phyloP scores from a whole-genome alignment of 441 rosid genomes.

The Manihot esculenta region DNA sequence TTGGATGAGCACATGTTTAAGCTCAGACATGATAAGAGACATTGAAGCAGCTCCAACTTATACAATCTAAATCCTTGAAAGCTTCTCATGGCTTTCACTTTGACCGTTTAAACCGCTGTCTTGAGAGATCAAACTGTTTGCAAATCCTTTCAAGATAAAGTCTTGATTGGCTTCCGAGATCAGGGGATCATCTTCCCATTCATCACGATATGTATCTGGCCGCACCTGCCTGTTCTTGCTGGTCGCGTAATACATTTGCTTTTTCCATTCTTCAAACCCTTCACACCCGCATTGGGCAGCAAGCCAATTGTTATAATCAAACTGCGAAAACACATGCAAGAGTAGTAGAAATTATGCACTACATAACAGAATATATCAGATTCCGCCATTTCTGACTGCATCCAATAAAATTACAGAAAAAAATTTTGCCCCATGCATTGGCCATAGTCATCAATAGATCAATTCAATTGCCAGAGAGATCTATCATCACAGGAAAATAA shows the following conservation, averaged over 20 bases:
- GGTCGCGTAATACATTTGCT: conserved; percentile 36
- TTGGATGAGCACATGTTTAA: too few relatives aligned
- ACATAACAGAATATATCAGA: too few relatives aligned
- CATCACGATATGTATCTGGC: conserved; percentile 62
- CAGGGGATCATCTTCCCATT: conserved; percentile 63
- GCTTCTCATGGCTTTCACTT: too few relatives aligned
- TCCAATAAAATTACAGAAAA: too few relatives aligned
- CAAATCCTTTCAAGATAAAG: conserved; percentile 9
- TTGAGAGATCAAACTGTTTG: neutral
- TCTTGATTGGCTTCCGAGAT: conserved; percentile 37
- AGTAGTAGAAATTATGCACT: too few relatives aligned
- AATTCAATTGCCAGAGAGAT: neutral
- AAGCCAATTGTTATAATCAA: conserved; percentile 60
- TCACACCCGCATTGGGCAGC: conserved; percentile 47
- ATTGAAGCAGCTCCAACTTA: too few relatives aligned
- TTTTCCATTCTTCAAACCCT: conserved; percentile 61
- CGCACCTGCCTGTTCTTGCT: conserved; percentile 10
- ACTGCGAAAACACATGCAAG: conserved; percentile 22
- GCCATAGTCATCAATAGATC: neutral
- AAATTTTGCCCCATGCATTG: too few relatives aligned
- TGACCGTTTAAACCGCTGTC: neutral
- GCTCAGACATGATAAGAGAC: too few relatives aligned
- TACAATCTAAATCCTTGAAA: too few relatives aligned
- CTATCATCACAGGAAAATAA: neutral
- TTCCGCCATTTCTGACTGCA: too few relatives aligned